phyloP scores from a whole-genome alignment of 306 rosid species.

The Cyamopsis tetragonoloba region DNA sequence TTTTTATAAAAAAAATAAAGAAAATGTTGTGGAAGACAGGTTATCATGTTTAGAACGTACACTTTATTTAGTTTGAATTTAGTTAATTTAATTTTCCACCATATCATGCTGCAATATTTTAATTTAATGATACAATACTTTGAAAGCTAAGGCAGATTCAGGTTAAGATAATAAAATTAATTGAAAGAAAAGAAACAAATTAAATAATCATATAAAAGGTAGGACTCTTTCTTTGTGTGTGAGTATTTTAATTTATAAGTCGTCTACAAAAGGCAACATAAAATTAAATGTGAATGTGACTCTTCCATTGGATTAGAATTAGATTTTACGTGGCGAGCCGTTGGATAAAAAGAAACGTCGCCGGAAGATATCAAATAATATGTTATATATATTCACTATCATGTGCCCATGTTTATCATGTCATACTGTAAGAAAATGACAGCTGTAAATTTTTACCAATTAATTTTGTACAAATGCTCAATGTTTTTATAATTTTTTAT shows the following conservation, averaged over 20 bases:
- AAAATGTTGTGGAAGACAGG: slow-evolving; percentile 25
- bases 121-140: neutral
- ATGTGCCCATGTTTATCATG: too few relatives aligned
- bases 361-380: neutral
- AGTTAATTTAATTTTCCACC: too few relatives aligned
- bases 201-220: neutral
- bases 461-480: too few relatives aligned
- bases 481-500: too few relatives aligned
- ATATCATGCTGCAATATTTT: neutral
- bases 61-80: neutral
- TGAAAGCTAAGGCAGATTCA: neutral
- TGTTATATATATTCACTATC: too few relatives aligned
- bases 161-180: neutral
- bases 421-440: too few relatives aligned
- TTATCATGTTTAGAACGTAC: slow-evolving; percentile 13
- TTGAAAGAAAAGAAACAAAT: neutral
- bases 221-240: neutral
- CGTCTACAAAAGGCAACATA: neutral
- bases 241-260: neutral
- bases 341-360: neutral
- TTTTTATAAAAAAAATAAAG: too few relatives aligned
- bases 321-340: slow-evolving; percentile 34
- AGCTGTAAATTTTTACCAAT: too few relatives aligned
- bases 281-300: too few relatives aligned
- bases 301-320: slow-evolving; percentile 2